These are phyloP conservation scores for Globisporangium uncinulatum DNA, from an alignment of 352 stramenopile genomes.

Conservation along the genomic window DNA sequence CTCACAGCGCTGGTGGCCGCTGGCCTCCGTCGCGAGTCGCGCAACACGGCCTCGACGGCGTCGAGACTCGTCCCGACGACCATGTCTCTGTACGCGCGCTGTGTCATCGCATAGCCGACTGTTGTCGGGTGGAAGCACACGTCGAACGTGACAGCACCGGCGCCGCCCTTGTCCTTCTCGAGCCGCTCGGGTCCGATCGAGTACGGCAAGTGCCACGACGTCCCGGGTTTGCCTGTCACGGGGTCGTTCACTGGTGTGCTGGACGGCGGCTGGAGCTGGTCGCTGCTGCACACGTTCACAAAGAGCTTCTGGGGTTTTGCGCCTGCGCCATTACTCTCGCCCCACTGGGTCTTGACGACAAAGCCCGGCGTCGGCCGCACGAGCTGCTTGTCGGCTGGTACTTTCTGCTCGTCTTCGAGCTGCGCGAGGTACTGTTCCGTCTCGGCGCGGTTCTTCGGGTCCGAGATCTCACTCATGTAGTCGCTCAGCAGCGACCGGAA, in stretches of 20 bases:
- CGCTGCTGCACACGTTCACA: constrained; percentile 89
- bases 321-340: neutral
- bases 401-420: constrained; percentile 84
- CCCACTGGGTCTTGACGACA: constrained; percentile 88
- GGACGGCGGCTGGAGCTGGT: constrained; percentile 75
- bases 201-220: constrained; percentile 89
- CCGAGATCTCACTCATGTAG: constrained; percentile 93
- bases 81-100: constrained; percentile 78
- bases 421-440: constrained; percentile 89
- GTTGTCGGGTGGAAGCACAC: constrained; percentile 90
- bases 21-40: constrained; percentile 26
- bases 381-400: constrained; percentile 83
- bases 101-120: constrained; percentile 50
- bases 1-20: constrained; percentile 9
- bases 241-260: constrained; percentile 34
- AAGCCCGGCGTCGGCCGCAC: constrained; percentile 85
- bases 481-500: constrained; percentile 92
- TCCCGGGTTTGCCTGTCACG: constrained; percentile 19
- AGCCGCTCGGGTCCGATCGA: constrained; percentile 86
- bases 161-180: constrained; percentile 83
- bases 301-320: constrained; percentile 75
- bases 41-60: constrained; percentile 58
- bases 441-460: constrained; percentile 85
- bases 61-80: constrained; percentile 86
- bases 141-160: constrained; percentile 79